Percentiles rank a stretch among this genome's conserved stretches.
Conservation (phyloP, 768 basidiomycete genomes). For the Boletellus sp. region DNA sequence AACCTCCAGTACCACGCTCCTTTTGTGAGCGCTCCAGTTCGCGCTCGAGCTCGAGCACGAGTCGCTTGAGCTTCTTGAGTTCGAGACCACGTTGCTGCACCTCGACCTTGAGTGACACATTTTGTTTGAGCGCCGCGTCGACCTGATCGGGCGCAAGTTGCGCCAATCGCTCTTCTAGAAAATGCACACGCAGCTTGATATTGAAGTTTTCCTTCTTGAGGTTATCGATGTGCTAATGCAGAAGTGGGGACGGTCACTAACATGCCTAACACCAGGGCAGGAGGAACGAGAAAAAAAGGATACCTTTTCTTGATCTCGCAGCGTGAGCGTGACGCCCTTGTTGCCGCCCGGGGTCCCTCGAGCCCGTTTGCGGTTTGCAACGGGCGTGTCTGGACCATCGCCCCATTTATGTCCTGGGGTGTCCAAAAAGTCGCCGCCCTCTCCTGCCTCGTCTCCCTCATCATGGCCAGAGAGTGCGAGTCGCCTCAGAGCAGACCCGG, state of each 20-base stretch:
- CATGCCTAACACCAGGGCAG: background rate
- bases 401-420: constrained; percentile 54
- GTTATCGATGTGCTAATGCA: constrained; percentile 83
- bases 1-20: constrained; percentile 36
- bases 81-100: constrained; percentile 87
- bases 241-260: background rate
- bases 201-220: constrained; percentile 97
- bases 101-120: constrained; percentile 89
- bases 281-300: background rate
- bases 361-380: constrained; percentile 44
- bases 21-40: constrained; percentile 72
- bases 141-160: constrained; percentile 90
- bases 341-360: constrained; percentile 25
- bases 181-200: constrained; percentile 93
- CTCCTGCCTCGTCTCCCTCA: constrained; percentile 38
- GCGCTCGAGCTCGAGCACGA: constrained; percentile 77
- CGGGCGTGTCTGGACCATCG: constrained; percentile 50
- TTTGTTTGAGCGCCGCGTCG: constrained; percentile 87
- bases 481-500: constrained; percentile 38
- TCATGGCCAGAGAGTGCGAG: constrained; percentile 30
- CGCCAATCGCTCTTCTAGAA: constrained; percentile 88
- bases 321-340: constrained; percentile 56
- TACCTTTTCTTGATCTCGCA: constrained; percentile 97
- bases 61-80: constrained; percentile 88
- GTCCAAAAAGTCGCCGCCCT: constrained; percentile 45